phyloP scores from a whole-genome alignment of 2,329 filamentous ascomycete species.

The Exserohilum turcica region DNA sequence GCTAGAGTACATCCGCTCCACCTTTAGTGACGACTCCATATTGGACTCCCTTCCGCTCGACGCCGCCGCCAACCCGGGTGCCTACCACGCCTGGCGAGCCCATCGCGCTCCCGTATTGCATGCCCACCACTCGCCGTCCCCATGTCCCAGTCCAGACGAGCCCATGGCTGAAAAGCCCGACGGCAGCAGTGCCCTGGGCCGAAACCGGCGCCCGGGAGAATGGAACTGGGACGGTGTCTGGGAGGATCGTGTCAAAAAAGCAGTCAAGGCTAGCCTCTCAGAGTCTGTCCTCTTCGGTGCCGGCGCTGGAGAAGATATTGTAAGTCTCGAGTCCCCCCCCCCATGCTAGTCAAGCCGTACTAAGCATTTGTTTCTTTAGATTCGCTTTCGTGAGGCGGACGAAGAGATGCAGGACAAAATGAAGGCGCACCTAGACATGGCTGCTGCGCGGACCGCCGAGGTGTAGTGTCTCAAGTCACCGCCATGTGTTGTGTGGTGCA shows the following conservation, averaged over 20 bases:
- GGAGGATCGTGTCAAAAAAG: conserved; percentile 84
- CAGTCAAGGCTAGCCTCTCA: conserved; percentile 75
- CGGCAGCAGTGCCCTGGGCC: conserved; percentile 45
- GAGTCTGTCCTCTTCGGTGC: conserved; percentile 80
- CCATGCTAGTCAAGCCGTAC: no score
- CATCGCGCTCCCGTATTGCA: conserved; percentile 60
- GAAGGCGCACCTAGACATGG: conserved; percentile 35
- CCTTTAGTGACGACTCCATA: conserved; percentile 78
- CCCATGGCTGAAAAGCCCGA: conserved; percentile 16
- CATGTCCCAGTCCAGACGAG: conserved; percentile 35
- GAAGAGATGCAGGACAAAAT: conserved; percentile 40
- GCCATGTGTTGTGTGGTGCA: neutral
- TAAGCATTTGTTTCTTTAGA: conserved; percentile 27
- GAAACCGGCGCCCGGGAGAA: conserved; percentile 71
- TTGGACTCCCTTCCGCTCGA: conserved; percentile 80
- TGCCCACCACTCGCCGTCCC: conserved; percentile 23
- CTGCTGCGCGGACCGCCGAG: conserved; percentile 24
- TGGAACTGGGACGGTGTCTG: conserved; percentile 99
- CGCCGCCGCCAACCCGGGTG: conserved; percentile 85
- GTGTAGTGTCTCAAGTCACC: conserved; percentile 5
- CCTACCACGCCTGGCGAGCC: conserved; percentile 91
- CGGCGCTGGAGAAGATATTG: conserved; percentile 70
- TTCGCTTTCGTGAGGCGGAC: conserved; percentile 46
- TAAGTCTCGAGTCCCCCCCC: conserved; percentile 50
- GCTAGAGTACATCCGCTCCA: conserved; percentile 77